phyloP scores from a whole-genome alignment of 2,329 filamentous ascomycete genomes.

The Incumbomyces lentus region DNA sequence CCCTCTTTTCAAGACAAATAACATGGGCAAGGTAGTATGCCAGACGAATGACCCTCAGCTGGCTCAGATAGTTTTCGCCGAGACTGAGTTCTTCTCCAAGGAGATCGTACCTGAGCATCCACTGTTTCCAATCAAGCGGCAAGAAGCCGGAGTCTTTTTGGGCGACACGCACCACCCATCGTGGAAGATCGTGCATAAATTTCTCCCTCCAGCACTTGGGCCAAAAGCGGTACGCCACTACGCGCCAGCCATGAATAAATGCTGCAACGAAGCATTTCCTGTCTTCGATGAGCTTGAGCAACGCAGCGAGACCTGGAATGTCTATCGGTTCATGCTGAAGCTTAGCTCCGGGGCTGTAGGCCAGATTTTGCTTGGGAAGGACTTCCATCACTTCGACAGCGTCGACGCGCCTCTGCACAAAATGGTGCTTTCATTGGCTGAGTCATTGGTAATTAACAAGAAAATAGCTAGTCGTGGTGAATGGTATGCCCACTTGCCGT shows the following conservation, averaged over 20 bases:
- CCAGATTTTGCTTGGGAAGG: slow-evolving; percentile 35
- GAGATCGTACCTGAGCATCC: slow-evolving; percentile 32
- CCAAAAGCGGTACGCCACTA: slow-evolving; percentile 54
- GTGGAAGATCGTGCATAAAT: slow-evolving; percentile 46
- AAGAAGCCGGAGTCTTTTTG: slow-evolving; percentile 23
- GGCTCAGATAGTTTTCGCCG: slow-evolving; percentile 25
- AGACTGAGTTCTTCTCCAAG: slow-evolving; percentile 46
- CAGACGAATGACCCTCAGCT: slow-evolving; percentile 43
- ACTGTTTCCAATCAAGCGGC: slow-evolving; percentile 22
- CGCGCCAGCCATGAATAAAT: slow-evolving; percentile 48
- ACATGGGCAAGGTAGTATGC: slow-evolving; percentile 41
- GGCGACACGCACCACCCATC: slow-evolving; percentile 19
- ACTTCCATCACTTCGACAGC: slow-evolving; percentile 35
- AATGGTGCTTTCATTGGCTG: slow-evolving; percentile 43
- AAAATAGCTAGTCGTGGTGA: slow-evolving; percentile 44
- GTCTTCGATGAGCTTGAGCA: slow-evolving; percentile 41
- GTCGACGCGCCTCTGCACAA: slow-evolving; percentile 40
- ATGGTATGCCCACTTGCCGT: slow-evolving; percentile 49
- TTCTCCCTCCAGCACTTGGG: slow-evolving; percentile 47
- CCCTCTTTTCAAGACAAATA: slow-evolving; percentile 42
- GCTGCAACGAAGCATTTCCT: slow-evolving; percentile 41
- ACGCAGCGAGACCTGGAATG: slow-evolving; percentile 35
- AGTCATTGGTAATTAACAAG: slow-evolving; percentile 48
- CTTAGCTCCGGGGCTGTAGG: slow-evolving; percentile 35
- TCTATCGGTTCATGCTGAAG: slow-evolving; percentile 42